Evolutionary conservation across 495 filamentous ascomycete species (phyloP), one percentile per base, ranked within the genome.

Genomic region (Parathielavia hyrcaniae): DNA sequence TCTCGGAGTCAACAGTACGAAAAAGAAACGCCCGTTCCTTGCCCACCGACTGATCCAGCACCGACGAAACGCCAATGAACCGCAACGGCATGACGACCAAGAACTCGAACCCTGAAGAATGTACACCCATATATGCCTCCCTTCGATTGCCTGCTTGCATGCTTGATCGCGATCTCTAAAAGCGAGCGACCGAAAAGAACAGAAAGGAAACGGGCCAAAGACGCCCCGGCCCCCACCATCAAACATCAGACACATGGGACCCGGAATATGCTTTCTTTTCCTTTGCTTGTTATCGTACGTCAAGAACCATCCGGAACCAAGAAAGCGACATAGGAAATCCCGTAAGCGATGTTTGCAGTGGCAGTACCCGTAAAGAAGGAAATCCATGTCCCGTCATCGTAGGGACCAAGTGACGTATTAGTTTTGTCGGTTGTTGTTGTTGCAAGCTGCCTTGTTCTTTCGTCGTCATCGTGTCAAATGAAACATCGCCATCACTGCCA

Each of bases 391-490:
- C 55, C 35, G 46, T 57, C 47, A 20, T 57, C 46, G 46, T 40
- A 36, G 36, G 20, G 39, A 5, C 49, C 35, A 26, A 52, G 49
- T 39, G 39, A n/a, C 23, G 7, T 52, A 52, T 52, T 52, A 52
- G 12, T 35, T 17, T 8, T 54, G 39, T 38, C 26, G 41, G 16
- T 35, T 12, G 23, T 19, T 20, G 41, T 44, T 17, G 17, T 45
- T 30, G 26, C 6, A 19, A 23, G 19, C 22, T 44, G 41, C 26
- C 6, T 46, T 45, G 30, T 47, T 38, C 23, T 36, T 44, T 54
- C 43, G 22, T 58, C 48, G 56, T 58, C 56, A 53, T 50, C 49
- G 40, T 47, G 22, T 46, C 17, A 13, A 58, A n/a, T n/a, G n/a
- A 58, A 53, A 12, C 35, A 46, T 46, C 30, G 45, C 49, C 50